phyloP scores from a whole-genome alignment of 257 asterid species.

The Gynochthodes officinalis region DNA sequence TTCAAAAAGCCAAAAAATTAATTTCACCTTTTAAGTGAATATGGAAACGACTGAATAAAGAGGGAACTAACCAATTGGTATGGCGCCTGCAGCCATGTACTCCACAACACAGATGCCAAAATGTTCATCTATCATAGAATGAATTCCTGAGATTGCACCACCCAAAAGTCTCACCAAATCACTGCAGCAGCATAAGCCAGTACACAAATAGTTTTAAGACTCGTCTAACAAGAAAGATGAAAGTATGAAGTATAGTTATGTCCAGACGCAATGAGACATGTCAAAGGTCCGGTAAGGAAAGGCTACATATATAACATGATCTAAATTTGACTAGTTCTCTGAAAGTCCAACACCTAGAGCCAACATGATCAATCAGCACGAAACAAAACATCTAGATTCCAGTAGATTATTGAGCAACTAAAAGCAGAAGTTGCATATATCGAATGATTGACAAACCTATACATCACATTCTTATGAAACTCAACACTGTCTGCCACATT shows the following conservation, averaged over 20 bases:
- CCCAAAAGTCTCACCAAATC: conserved; percentile 83
- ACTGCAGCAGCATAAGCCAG: conserved; percentile 33
- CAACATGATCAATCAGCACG: neutral
- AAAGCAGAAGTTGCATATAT: neutral
- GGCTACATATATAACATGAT: neutral
- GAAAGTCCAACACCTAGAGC: neutral
- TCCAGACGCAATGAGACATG: neutral
- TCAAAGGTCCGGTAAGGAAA: neutral
- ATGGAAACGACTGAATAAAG: neutral
- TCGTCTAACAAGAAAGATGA: neutral
- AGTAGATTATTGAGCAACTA: neutral
- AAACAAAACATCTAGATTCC: neutral
- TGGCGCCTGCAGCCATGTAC: conserved; percentile 94
- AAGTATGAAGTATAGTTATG: neutral
- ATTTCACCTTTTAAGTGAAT: neutral
- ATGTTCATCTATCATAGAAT: conserved; percentile 95
- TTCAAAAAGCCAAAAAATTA: neutral
- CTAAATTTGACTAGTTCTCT: neutral
- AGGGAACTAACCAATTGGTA: conserved; percentile 70
- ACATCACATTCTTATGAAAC: conserved; percentile 79
- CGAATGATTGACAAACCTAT: conserved; percentile 57
- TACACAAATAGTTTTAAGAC: neutral
- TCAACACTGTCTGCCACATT: conserved; percentile 71
- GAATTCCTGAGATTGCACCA: conserved; percentile 76
- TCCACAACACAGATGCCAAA: conserved; percentile 96